Base-by-base conservation (phyloP, 805 yeast genomes). In the Ogataea haglerorum region DNA sequence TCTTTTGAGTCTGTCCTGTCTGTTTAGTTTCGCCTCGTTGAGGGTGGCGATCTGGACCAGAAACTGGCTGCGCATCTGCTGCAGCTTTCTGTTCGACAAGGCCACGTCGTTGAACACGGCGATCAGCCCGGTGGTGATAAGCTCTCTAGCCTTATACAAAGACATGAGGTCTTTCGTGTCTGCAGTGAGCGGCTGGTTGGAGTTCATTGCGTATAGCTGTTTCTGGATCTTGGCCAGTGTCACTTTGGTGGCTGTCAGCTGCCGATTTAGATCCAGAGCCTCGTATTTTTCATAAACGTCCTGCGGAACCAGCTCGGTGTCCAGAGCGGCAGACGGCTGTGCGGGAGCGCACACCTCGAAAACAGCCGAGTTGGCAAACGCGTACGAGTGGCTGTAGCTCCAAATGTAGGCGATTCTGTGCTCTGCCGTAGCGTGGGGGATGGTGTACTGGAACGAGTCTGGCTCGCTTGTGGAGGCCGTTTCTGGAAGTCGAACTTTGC, bases 321-420 rank as follows among this genome's bases (percentile, higher is more conserved):
- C 38, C 25, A 16, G 23, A 10, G 22, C 26, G 17, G 10, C 13
- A 10, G 30, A n/a, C n/a, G n/a, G 24, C 5, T 45, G 38, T 1
- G 28, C 8, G 3, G 41, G 27, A 15, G 22, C 18, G 3, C 48
- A 36, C 10, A 51, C 32, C n/a, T 45, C 52, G 38, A 34, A 51
- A 5, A 41, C 36, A 28, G 30, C 40, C 31, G 21, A 13, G 7
- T 28, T 15, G 28, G 34, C 43, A 30, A 51, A 32, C 2, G 53
- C 53, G 43, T 43, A 54, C 3, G 43, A 40, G 7, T 42, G 45
- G n/a, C 42, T 27, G 8, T 46, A 30, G 38, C 55, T 54, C 63
- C 63, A 60, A 6, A 52, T 45, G 14, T 51, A 39, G 45, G 57
- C 53, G 5, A 58, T 23, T 31, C 49, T 52, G 27, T 48, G 45